phyloP scores from a whole-genome alignment of 768 basidiomycete species.

The Lactarius deliciosus region DNA sequence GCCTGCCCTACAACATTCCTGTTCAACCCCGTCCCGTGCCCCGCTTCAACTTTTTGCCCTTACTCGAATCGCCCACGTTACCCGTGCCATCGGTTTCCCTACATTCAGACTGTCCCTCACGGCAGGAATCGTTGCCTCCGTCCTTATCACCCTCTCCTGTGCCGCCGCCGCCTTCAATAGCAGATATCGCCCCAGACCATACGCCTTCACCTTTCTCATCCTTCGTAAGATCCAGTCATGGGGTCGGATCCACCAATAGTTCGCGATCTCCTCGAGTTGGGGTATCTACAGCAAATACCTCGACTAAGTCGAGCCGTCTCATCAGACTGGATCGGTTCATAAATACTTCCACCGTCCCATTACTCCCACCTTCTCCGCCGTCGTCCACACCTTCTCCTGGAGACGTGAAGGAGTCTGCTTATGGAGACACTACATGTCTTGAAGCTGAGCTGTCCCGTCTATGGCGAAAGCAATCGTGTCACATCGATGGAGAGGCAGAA shows the following conservation, averaged over 20 bases:
- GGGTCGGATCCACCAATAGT: not conserved
- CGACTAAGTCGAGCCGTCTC: not conserved
- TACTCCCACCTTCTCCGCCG: constrained; percentile 12
- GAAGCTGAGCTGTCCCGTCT: constrained; percentile 14
- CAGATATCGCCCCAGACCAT: not conserved
- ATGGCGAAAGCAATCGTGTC: constrained; percentile 9
- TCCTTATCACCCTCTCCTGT: not conserved
- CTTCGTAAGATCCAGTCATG: not conserved
- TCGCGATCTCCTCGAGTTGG: not conserved
- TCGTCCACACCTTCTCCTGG: constrained; percentile 7
- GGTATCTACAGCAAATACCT: not conserved
- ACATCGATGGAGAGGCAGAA: constrained; percentile 21
- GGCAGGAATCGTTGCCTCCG: not conserved
- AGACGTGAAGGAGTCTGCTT: not conserved
- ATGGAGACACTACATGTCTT: constrained; percentile 1
- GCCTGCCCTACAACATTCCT: constrained; percentile 26
- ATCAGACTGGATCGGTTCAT: not conserved
- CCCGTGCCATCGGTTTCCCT: not conserved
- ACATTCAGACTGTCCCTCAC: not conserved
- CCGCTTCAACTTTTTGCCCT: constrained; percentile 28
- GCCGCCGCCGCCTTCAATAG: not conserved
- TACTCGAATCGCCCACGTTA: constrained; percentile 19
- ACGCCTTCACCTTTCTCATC: constrained; percentile 5
- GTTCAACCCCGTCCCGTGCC: constrained; percentile 19
- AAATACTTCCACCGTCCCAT: not conserved